A percentile compares a stretch with the other conserved stretches of the same genome.
These are phyloP conservation scores for Piper betle DNA, from an alignment of 164 flowering plant species.

Conservation along the genomic window DNA sequence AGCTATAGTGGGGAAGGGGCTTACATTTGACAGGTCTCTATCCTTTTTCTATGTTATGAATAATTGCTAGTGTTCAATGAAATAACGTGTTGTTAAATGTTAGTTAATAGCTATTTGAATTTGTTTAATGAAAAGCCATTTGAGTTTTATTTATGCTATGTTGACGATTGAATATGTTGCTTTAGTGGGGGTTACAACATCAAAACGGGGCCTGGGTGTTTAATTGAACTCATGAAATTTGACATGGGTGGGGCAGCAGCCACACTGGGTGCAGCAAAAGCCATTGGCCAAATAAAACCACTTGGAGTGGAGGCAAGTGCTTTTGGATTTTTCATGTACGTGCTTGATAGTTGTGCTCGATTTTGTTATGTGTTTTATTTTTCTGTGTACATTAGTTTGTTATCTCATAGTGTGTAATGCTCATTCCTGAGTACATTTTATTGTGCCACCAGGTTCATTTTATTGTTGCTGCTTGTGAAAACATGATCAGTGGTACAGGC, in stretches of 20 bases:
- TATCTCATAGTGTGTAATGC: no score
- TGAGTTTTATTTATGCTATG: conserved; percentile 9
- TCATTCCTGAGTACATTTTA: neutral
- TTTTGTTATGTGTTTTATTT: neutral
- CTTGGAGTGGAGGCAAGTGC: conserved; percentile 74
- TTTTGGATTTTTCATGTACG: neutral
- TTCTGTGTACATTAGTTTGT: neutral
- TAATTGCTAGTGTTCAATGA: no score
- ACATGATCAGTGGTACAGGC: conserved; percentile 95
- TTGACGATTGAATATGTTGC: neutral
- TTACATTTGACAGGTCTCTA: conserved; percentile 89
- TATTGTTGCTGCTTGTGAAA: conserved; percentile 92
- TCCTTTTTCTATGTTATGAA: neutral
- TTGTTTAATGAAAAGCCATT: neutral
- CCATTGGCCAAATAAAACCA: conserved; percentile 89
- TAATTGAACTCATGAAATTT: conserved; percentile 83
- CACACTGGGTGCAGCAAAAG: conserved; percentile 92
- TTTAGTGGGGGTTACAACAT: conserved; percentile 97
- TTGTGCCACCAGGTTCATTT: conserved; percentile 45
- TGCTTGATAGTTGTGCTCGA: neutral
- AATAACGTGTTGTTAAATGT: neutral
- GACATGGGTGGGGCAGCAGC: conserved; percentile 99
- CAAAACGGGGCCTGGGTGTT: conserved; percentile 86
- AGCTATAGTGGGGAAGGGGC: conserved; percentile 88
- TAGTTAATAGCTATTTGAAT: neutral